Conservation (phyloP, 208 protist species). For the Trypanosoma grayi region DNA sequence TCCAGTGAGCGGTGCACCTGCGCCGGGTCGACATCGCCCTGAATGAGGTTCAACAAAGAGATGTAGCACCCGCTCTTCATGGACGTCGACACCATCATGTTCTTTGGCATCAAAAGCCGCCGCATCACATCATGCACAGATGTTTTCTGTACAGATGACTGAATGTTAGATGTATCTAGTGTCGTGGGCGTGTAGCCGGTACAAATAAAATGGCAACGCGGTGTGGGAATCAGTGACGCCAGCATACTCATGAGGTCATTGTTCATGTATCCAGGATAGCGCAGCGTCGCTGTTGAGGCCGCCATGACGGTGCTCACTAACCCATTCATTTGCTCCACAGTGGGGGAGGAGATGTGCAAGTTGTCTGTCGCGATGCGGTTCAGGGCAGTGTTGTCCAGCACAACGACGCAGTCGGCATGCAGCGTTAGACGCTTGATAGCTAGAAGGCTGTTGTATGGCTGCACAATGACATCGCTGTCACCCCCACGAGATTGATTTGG, state of each 20-base stretch:
- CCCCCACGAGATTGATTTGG: conserved; percentile 83
- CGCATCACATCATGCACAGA: conserved; percentile 99
- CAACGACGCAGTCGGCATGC: conserved; percentile 97
- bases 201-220: conserved; percentile 99
- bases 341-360: conserved; percentile 94
- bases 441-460: conserved; percentile 99
- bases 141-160: conserved; percentile 97
- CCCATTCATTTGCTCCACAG: conserved; percentile 97
- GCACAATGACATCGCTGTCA: conserved; percentile 97
- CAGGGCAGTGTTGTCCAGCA: conserved; percentile 99
- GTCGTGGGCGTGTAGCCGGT: conserved; percentile 98
- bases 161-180: conserved; percentile 84
- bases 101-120: conserved; percentile 98
- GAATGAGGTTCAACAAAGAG: conserved; percentile 99
- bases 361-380: conserved; percentile 97
- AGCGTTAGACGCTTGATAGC: conserved; percentile 98
- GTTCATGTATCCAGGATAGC: conserved; percentile 99
- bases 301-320: conserved; percentile 99
- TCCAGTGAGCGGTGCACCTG: conserved; percentile 99
- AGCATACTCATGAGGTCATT: conserved; percentile 97
- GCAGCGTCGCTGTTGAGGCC: conserved; percentile 97
- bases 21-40: conserved; percentile 98
- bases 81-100: conserved; percentile 96
- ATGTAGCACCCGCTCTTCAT: conserved; percentile 97
- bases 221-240: conserved; percentile 98